Conservation (phyloP, 768 basidiomycete genomes). For the Pulveroboletus sp. region DNA sequence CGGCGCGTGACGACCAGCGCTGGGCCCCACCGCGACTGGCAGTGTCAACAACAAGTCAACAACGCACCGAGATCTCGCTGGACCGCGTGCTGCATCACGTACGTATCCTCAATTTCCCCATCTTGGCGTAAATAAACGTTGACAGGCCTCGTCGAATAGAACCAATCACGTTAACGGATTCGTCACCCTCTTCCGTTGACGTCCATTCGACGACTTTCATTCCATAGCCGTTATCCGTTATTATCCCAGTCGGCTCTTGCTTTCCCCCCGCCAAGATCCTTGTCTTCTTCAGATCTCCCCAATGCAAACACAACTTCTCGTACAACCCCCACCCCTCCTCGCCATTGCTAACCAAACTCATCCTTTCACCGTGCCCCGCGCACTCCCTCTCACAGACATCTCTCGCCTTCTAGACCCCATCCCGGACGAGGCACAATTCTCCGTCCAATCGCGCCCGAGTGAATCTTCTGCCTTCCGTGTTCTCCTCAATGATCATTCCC, state of each 20-base stretch:
- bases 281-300: slow-evolving; percentile 10
- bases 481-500: slow-evolving; percentile 31
- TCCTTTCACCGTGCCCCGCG: slow-evolving; percentile 12
- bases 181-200: slow-evolving; percentile 14
- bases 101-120: slow-evolving; percentile 22
- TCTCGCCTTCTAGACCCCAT: slow-evolving; percentile 25
- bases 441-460: slow-evolving; percentile 34
- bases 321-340: slow-evolving; percentile 27
- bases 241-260: slow-evolving; percentile 17
- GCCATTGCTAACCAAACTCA: slow-evolving; percentile 1
- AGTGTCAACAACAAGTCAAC: not conserved
- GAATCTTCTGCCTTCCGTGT: slow-evolving; percentile 31
- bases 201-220: slow-evolving; percentile 15
- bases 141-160: slow-evolving; percentile 21
- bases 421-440: slow-evolving; percentile 34
- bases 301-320: slow-evolving; percentile 27
- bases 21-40: not conserved
- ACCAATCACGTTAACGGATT: slow-evolving; percentile 27
- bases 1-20: not conserved
- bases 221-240: slow-evolving; percentile 14
- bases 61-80: slow-evolving; percentile 7
- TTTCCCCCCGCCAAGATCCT: slow-evolving; percentile 8
- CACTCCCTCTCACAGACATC: slow-evolving; percentile 21
- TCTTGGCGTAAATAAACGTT: slow-evolving; percentile 28
- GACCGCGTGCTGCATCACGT: slow-evolving; percentile 20